These are phyloP conservation scores for Pseudogymnoascus sp. DNA, from an alignment of 2,329 filamentous ascomycete genomes.

Conservation along the genomic window DNA sequence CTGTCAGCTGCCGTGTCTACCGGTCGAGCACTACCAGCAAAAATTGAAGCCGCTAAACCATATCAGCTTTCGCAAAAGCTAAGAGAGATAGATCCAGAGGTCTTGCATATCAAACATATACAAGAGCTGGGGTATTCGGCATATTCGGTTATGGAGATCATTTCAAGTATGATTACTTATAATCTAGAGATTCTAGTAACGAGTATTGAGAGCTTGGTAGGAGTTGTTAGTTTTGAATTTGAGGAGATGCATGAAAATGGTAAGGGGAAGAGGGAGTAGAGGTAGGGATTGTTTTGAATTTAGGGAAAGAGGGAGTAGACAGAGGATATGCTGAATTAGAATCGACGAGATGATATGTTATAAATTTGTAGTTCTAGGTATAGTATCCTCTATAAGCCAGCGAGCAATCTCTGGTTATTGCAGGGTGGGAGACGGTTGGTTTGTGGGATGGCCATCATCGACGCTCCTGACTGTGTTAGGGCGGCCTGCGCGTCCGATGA, in stretches of 20 bases:
- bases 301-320: no score
- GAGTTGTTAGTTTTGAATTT: background rate
- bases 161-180: conserved; percentile 7
- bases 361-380: no score
- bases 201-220: conserved; percentile 7
- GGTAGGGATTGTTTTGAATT: no score
- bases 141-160: conserved; percentile 9
- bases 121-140: conserved; percentile 8
- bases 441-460: no score
- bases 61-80: conserved; percentile 8
- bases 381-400: no score
- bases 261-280: background rate
- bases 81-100: conserved; percentile 9
- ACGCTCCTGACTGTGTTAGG: no score
- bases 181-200: background rate
- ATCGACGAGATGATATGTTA: no score
- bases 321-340: no score
- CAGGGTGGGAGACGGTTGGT: no score
- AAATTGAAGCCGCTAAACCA: conserved; percentile 4
- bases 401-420: no score
- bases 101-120: conserved; percentile 3
- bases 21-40: background rate
- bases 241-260: background rate
- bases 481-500: no score
- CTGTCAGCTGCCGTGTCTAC: conserved; percentile 4